Percentiles rank a stretch among this genome's conserved stretches.
Conservation (phyloP, 345 rosid genomes). For the Salix caprea region DNA sequence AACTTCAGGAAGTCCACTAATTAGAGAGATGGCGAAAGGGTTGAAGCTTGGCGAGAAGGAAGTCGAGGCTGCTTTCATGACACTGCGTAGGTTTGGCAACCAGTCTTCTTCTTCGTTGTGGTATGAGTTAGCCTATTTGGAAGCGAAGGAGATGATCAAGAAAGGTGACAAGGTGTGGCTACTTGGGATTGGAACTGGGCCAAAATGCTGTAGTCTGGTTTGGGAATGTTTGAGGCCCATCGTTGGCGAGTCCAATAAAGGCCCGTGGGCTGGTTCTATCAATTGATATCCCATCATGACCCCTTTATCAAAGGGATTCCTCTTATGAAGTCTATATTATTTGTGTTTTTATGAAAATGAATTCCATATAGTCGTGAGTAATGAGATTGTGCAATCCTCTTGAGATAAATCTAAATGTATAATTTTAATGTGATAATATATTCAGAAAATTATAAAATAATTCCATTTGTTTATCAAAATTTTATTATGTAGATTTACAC, state of each 20-base stretch:
- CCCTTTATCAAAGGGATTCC: not conserved
- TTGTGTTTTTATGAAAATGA: too few relatives aligned
- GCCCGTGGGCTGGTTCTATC: conserved; percentile 46
- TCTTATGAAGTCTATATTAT: not conserved
- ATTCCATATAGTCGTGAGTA: too few relatives aligned
- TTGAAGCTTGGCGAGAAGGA: conserved; percentile 36
- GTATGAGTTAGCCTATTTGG: conserved; percentile 52
- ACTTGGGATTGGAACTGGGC: conserved; percentile 52
- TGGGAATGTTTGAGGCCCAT: conserved; percentile 45
- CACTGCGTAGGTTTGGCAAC: conserved; percentile 55
- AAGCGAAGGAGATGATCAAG: conserved; percentile 45
- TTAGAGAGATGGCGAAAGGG: conserved; percentile 43
- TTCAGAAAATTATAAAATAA: too few relatives aligned
- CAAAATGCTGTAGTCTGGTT: conserved; percentile 35
- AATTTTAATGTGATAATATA: too few relatives aligned
- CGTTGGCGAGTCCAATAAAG: conserved; percentile 18
- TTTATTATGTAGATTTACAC: too few relatives aligned
- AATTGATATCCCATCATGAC: conserved; percentile 25
- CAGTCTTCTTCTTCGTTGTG: conserved; percentile 55
- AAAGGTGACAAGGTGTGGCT: conserved; percentile 49
- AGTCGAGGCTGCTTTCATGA: conserved; percentile 47
- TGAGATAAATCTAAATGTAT: too few relatives aligned
- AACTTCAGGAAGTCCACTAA: conserved; percentile 39
- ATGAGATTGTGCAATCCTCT: too few relatives aligned
- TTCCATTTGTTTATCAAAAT: not conserved